Evolutionary conservation across 2,329 filamentous ascomycete genomes (phyloP).

Genomic region (Cordyceps tenuipes): DNA sequence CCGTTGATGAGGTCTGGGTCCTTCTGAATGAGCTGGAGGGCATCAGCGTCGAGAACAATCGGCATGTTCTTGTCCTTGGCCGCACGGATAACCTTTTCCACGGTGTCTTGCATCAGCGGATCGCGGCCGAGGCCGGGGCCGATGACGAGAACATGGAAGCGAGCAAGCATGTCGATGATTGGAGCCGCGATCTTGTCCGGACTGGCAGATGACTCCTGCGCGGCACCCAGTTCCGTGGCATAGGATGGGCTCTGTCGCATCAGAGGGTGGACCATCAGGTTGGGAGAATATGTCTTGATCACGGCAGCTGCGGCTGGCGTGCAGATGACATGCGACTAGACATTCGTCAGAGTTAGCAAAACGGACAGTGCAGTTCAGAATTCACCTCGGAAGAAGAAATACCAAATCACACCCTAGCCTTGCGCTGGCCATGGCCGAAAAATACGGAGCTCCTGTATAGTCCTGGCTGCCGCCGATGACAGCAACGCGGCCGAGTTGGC

Average conservation of each 20-base stretch:
- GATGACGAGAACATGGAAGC: conserved; percentile 86
- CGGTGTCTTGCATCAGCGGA: conserved; percentile 79
- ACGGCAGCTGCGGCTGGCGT: conserved; percentile 78
- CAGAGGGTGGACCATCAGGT: conserved; percentile 95
- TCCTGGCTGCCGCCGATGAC: conserved; percentile 94
- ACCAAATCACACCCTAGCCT: conserved; percentile 87
- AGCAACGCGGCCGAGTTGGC: conserved; percentile 82
- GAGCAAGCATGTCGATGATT: conserved; percentile 72
- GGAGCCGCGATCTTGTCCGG: conserved; percentile 52
- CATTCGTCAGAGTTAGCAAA: background rate
- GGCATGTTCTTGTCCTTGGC: conserved; percentile 65
- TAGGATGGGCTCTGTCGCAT: conserved; percentile 63
- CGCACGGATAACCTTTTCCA: conserved; percentile 67
- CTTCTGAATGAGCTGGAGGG: conserved; percentile 67
- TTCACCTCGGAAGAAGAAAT: conserved; percentile 19
- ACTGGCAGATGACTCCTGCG: conserved; percentile 22
- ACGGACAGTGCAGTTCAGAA: background rate
- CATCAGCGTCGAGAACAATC: conserved; percentile 88
- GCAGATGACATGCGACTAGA: conserved; percentile 86
- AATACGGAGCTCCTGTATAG: conserved; percentile 96
- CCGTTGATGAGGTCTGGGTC: conserved; percentile 70
- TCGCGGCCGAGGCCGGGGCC: conserved; percentile 90
- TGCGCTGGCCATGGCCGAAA: conserved; percentile 94
- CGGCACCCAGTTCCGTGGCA: conserved; percentile 37
- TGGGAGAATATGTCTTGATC: conserved; percentile 96